Evolutionary conservation across 2,329 filamentous ascomycete species (phyloP), one percentile per base, ranked within the genome.

Genomic region (Exophiala viscosa): DNA sequence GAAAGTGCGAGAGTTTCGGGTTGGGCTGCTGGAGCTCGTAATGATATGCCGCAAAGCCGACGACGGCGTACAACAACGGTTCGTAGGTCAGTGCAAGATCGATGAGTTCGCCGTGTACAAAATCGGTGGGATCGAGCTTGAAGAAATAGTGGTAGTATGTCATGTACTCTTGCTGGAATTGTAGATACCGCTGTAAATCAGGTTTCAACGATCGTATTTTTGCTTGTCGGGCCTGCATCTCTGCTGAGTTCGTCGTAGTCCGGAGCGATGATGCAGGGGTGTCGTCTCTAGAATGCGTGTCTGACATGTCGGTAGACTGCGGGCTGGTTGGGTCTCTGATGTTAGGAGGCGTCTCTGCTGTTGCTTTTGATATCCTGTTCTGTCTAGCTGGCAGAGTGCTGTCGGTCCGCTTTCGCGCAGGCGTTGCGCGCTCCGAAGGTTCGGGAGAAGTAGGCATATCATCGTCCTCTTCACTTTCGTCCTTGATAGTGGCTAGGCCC

Each of bases 41-140:
- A 61, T 95, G 90, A 65, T 96, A 97, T 0, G 91, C 88, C 9
- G 92, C 80, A 67, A 96, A 97, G 0, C 87, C 90, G 8, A 91
- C 87, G 3, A 96, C 73, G 0, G 91, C 90, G 67, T 96, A 90
- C 4, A 96, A 78, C 9, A 97, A 75, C 5, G 91, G 83, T 56
- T 96, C 87, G 66, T 90, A 86, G 67, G 81, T 80, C 44, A 91
- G 68, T 0, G 92, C 91, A 48, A 87, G 76, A 36, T 83, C 83
- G 15, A 91, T 76, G 39, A 96, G 79, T 5, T 82, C 83, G 8
- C 77, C 79, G 44, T 82, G 83, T 57, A 96, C 83, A 66, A 96
- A 96, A 56, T 85, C 77, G 41, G 83, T 79, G 9, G 79, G 76
- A 64, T 92, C 85, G 60, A 80, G 78, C 57, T 87, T 84, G 61